Percentiles rank a stretch among this genome's conserved stretches.
Conservation (phyloP, 441 rosid species). For the Erysimum cheiri region DNA sequence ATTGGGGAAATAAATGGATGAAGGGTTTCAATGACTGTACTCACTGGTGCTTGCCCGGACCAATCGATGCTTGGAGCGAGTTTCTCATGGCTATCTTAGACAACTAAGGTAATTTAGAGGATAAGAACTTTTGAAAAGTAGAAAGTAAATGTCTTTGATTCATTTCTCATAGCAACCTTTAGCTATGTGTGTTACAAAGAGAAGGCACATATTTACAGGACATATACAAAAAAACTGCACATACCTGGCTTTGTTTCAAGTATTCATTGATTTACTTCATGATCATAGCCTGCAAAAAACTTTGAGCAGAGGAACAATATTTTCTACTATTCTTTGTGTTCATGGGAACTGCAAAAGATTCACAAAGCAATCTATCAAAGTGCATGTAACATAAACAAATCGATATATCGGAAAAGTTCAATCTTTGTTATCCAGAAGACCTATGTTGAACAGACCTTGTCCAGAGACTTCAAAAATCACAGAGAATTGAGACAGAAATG, state of each 20-base stretch:
- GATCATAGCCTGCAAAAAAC: constrained; percentile 10
- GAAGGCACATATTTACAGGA: constrained; percentile 15
- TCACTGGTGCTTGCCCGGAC: constrained; percentile 88
- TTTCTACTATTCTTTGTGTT: constrained; percentile 7
- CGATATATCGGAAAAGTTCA: background rate
- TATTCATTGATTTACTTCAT: background rate
- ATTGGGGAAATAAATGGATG: constrained; percentile 59
- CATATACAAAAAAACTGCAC: background rate
- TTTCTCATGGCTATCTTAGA: constrained; percentile 56
- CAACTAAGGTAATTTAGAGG: constrained; percentile 25
- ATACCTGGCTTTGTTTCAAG: background rate
- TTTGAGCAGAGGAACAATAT: background rate
- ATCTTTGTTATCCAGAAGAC: background rate
- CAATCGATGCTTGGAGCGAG: constrained; percentile 74
- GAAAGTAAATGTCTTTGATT: background rate
- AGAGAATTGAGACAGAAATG: constrained; percentile 6
- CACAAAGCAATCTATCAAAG: background rate
- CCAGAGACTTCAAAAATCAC: background rate
- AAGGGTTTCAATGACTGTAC: constrained; percentile 75
- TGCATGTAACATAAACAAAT: background rate
- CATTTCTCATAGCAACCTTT: background rate
- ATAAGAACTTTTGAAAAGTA: background rate
- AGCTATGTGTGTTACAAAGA: constrained; percentile 4
- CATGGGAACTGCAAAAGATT: background rate
- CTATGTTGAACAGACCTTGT: background rate